A percentile compares a stretch with the other conserved stretches of the same genome.
These are phyloP conservation scores for Salix udensis DNA, from an alignment of 345 rosid species.

Conservation along the genomic window DNA sequence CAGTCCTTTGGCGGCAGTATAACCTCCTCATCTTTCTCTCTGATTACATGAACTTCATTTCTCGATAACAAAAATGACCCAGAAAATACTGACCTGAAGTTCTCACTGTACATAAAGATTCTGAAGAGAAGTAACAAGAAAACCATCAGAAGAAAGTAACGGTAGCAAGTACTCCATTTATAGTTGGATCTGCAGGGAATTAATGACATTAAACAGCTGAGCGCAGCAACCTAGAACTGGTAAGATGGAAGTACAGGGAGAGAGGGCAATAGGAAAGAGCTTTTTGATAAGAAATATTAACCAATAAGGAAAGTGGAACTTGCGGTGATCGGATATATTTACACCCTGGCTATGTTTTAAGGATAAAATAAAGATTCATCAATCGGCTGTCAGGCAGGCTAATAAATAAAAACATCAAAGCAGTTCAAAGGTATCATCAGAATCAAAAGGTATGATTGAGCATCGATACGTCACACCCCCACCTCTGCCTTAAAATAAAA, in stretches of 20 bases:
- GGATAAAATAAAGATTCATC: too few species aligned
- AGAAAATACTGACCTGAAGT: constrained; percentile 5
- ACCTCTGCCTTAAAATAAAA: too few species aligned
- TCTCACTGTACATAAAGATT: neutral
- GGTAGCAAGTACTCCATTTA: neutral
- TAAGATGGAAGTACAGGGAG: neutral
- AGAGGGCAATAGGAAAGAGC: neutral
- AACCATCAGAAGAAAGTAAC: neutral
- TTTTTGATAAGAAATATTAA: neutral
- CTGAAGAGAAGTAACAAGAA: constrained; percentile 14
- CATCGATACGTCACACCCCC: too few species aligned
- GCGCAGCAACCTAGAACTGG: neutral
- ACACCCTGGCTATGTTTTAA: too few species aligned
- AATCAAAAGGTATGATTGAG: too few species aligned
- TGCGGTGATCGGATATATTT: too few species aligned
- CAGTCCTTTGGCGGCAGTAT: constrained; percentile 16
- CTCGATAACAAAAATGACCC: neutral
- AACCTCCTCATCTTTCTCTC: neutral
- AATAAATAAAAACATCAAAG: too few species aligned
- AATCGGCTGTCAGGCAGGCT: too few species aligned
- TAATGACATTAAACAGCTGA: neutral
- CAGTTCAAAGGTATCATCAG: too few species aligned
- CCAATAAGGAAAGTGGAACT: neutral
- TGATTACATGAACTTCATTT: neutral
- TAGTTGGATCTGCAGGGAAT: constrained; percentile 2